phyloP scores from a whole-genome alignment of 2,329 filamentous ascomycete species.

The Pseudogymnoascus sp. region DNA sequence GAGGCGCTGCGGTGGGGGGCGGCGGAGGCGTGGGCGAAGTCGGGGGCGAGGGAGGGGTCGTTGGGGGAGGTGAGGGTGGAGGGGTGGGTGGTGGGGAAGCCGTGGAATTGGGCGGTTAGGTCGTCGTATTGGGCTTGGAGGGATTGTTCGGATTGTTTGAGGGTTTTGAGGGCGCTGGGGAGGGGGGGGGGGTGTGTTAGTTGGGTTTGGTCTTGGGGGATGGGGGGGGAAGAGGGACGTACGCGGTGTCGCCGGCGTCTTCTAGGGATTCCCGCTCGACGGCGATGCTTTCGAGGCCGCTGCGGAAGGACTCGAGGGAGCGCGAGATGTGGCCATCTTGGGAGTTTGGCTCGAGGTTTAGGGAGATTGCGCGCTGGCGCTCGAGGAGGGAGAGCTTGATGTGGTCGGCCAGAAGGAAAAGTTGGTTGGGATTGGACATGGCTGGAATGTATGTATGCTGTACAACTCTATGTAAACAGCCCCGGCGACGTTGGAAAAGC shows the following conservation, averaged over 20 bases:
- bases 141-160: slow-evolving; percentile 56
- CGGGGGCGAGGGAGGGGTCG: too few relatives aligned
- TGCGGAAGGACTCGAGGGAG: slow-evolving; percentile 76
- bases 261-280: slow-evolving; percentile 55
- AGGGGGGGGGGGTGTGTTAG: background rate
- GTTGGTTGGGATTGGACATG: slow-evolving; percentile 60
- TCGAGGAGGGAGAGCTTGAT: slow-evolving; percentile 94
- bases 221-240: slow-evolving; percentile 21
- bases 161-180: slow-evolving; percentile 33
- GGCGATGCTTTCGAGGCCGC: slow-evolving; percentile 65
- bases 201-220: slow-evolving; percentile 9
- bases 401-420: slow-evolving; percentile 90
- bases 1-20: too few relatives aligned
- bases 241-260: slow-evolving; percentile 56
- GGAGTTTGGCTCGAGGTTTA: slow-evolving; percentile 61
- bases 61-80: too few relatives aligned
- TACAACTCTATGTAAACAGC: background rate
- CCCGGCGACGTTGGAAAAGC: background rate
- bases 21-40: too few relatives aligned
- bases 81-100: slow-evolving; percentile 46
- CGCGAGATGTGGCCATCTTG: slow-evolving; percentile 85
- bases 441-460: slow-evolving; percentile 11
- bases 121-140: slow-evolving; percentile 69
- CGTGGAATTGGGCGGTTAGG: slow-evolving; percentile 72
- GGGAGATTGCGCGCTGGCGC: slow-evolving; percentile 73